These are phyloP conservation scores for Diaporthe caulivora DNA, from an alignment of 2,329 filamentous ascomycete species.

Conservation along the genomic window DNA sequence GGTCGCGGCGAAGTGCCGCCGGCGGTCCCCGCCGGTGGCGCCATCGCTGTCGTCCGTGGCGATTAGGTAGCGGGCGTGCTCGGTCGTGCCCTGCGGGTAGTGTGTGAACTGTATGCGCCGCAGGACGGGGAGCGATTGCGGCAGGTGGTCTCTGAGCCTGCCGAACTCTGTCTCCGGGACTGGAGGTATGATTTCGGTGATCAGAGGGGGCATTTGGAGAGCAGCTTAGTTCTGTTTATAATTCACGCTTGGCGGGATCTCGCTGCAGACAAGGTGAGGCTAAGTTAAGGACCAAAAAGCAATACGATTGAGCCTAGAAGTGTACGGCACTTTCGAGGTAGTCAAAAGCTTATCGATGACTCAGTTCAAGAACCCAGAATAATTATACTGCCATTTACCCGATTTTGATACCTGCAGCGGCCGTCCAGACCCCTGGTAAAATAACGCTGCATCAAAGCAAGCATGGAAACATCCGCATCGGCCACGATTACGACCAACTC, in stretches of 20 bases:
- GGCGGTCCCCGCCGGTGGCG: background rate
- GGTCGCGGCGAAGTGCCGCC: constrained; percentile 63
- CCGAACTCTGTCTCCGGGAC: constrained; percentile 53
- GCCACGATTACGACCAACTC: constrained; percentile 14
- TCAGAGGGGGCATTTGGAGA: constrained; percentile 32
- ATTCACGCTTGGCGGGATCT: background rate
- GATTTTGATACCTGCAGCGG: constrained; percentile 18
- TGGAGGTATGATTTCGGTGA: constrained; percentile 41
- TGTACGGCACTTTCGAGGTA: background rate
- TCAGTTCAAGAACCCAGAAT: background rate
- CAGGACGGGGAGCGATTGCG: constrained; percentile 70
- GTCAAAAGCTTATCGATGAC: constrained; percentile 3
- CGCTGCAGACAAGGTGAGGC: too few relatives aligned
- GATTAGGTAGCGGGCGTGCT: constrained; percentile 58
- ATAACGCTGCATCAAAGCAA: background rate
- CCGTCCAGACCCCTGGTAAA: background rate
- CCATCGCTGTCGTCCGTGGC: constrained; percentile 42
- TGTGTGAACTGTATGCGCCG: constrained; percentile 72
- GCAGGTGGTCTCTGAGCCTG: constrained; percentile 64
- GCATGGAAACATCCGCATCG: constrained; percentile 10
- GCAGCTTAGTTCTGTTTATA: background rate
- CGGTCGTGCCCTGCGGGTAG: constrained; percentile 55
- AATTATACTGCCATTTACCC: constrained; percentile 4
- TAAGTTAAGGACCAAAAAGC: background rate
- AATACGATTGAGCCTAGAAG: background rate